phyloP scores from a whole-genome alignment of 2,329 filamentous ascomycete genomes.

The Teratosphaeriaceae sp. region DNA sequence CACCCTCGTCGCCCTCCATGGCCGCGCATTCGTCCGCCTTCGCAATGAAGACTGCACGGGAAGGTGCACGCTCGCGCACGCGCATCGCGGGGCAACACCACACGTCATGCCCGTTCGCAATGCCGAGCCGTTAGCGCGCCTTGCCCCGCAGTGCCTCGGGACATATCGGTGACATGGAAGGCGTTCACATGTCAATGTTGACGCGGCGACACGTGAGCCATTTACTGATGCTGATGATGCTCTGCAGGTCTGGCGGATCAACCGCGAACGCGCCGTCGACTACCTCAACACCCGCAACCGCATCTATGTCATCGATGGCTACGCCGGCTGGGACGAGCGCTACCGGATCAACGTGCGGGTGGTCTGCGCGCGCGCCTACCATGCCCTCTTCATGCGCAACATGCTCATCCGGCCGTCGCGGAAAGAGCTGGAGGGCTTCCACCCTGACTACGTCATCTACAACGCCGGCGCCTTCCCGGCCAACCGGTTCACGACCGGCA shows the following conservation, averaged over 20 bases:
- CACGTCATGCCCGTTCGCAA: constrained; percentile 7
- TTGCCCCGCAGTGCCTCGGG: constrained; percentile 8
- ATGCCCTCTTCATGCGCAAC: constrained; percentile 99
- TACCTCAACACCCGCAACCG: constrained; percentile 98
- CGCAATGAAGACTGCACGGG: constrained; percentile 1
- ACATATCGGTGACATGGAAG: constrained; percentile 5
- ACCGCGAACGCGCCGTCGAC: constrained; percentile 96
- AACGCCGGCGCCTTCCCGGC: constrained; percentile 98
- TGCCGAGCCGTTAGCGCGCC: constrained; percentile 7
- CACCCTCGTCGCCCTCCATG: neutral
- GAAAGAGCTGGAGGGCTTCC: constrained; percentile 94
- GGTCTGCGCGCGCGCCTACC: constrained; percentile 97
- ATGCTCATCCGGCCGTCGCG: constrained; percentile 94
- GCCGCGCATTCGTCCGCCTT: too few species aligned
- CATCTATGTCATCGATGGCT: constrained; percentile 98
- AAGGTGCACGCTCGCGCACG: constrained; percentile 1
- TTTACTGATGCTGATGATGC: too few species aligned
- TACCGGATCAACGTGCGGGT: constrained; percentile 97
- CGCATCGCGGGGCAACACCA: constrained; percentile 6
- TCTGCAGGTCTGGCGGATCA: constrained; percentile 99
- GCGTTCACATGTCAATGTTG: neutral
- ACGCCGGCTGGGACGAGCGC: constrained; percentile 96
- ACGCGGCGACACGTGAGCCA: constrained; percentile 23
- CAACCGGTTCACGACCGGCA: constrained; percentile 95
- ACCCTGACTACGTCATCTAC: constrained; percentile 99